A percentile compares a stretch with the other conserved stretches of the same genome.
phyloP scores from a whole-genome alignment of 371 early-diverging fungal genomes.

The Rhizomucor miehei region DNA sequence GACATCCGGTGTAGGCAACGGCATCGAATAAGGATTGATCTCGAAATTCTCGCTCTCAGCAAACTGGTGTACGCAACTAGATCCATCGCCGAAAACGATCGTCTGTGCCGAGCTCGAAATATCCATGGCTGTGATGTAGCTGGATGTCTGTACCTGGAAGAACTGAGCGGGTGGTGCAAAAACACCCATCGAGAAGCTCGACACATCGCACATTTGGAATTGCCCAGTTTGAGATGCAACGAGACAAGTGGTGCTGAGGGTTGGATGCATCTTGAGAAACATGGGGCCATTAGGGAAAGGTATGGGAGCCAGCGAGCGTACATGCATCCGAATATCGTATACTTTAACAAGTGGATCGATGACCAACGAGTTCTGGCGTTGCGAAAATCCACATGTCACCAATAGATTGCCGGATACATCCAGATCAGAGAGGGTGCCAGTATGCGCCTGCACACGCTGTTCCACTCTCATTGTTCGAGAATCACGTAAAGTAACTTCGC shows the following conservation, averaged over 20 bases:
- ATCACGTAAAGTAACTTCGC: constrained; percentile 70
- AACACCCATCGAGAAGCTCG: constrained; percentile 45
- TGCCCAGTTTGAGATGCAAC: constrained; percentile 69
- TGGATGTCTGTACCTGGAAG: constrained; percentile 65
- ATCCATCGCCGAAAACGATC: constrained; percentile 68
- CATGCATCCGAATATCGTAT: constrained; percentile 76
- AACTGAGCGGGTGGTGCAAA: constrained; percentile 59
- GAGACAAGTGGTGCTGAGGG: constrained; percentile 63
- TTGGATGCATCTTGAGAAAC: constrained; percentile 73
- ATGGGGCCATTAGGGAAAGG: constrained; percentile 72
- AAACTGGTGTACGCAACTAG: constrained; percentile 69
- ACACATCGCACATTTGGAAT: constrained; percentile 76
- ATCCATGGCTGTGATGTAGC: constrained; percentile 67
- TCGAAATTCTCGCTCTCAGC: constrained; percentile 60
- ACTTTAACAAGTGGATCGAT: constrained; percentile 81
- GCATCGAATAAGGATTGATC: constrained; percentile 68
- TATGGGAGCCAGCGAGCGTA: constrained; percentile 68
- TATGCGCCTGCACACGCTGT: constrained; percentile 72
- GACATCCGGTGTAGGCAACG: constrained; percentile 59
- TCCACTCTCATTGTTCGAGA: constrained; percentile 67
- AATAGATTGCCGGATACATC: constrained; percentile 74
- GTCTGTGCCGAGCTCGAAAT: constrained; percentile 75
- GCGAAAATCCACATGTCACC: constrained; percentile 79
- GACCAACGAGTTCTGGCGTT: constrained; percentile 57
- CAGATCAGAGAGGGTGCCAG: constrained; percentile 73